phyloP scores from a whole-genome alignment of 2,329 filamentous ascomycete genomes.

The Aphanocladium album region DNA sequence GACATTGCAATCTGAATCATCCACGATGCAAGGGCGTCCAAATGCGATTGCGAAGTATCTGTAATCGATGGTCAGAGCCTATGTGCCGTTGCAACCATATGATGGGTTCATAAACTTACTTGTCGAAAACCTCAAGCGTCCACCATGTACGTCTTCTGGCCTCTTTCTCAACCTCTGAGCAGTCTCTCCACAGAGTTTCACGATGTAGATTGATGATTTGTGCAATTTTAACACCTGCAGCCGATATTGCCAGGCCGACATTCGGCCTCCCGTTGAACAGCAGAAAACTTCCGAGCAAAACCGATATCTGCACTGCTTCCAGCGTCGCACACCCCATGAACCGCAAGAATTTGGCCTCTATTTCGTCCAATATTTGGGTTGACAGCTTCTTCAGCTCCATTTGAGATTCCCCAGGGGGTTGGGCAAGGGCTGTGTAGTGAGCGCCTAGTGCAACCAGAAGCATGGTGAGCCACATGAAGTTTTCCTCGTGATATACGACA shows the following conservation, averaged over 20 bases:
- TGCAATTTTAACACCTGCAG: slow-evolving; percentile 12
- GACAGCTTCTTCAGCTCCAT: slow-evolving; percentile 3
- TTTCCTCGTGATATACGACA: slow-evolving; percentile 10
- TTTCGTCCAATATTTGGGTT: background rate
- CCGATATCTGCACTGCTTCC: slow-evolving; percentile 10
- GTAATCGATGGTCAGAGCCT: background rate
- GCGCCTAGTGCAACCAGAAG: slow-evolving; percentile 10
- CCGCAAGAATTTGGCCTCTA: slow-evolving; percentile 7
- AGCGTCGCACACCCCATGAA: slow-evolving; percentile 10
- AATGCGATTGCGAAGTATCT: slow-evolving; percentile 12
- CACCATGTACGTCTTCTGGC: slow-evolving; percentile 11
- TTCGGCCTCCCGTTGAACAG: slow-evolving; percentile 12
- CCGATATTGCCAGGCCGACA: slow-evolving; percentile 11
- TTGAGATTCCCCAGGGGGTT: background rate
- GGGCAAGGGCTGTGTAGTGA: background rate
- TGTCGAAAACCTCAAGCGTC: slow-evolving; percentile 12
- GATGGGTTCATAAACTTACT: background rate
- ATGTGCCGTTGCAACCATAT: background rate
- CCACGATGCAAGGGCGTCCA: slow-evolving; percentile 11
- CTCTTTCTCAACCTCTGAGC: slow-evolving; percentile 2
- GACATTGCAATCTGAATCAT: slow-evolving; percentile 11
- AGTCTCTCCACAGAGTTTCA: slow-evolving; percentile 6
- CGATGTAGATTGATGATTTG: slow-evolving; percentile 12
- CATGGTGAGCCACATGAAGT: slow-evolving; percentile 9
- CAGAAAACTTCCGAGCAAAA: slow-evolving; percentile 11